Base-by-base conservation (phyloP, 768 basidiomycete species). In the Lentinula aciculospora region DNA sequence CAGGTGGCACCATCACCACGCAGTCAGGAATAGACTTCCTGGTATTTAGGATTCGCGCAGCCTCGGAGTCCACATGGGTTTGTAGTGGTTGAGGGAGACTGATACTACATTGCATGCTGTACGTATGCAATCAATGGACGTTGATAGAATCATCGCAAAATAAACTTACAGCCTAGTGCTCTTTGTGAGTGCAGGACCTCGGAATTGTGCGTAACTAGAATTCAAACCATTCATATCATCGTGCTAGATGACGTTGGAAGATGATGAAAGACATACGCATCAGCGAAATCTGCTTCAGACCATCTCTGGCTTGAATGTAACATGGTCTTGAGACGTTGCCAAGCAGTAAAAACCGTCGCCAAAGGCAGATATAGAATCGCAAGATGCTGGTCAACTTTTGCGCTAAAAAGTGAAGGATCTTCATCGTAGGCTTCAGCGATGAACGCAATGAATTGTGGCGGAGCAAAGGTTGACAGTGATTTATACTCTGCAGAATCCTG, bases 221-320 rank as follows among this genome's bases (percentile, higher is more conserved):
- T 28, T 47, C 10, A 23, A 47, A 29, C 12, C 0, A 57, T 39
- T 25, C 25, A 27, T 25, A 31, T 37, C 8, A 46, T 23, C 42
- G 29, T 54, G n/a, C 31, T 34, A 23, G 25, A 40, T 53, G 17
- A 44, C 32, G 31, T 19, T 42, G 10, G 34, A 28, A 46, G 3
- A 29, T 29, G 21, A 51, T 19, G 29, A 9, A 29, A 21, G 56
- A 67, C 80, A 49, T 65, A 84, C 80, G 83, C 80, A 50, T 78
- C 74, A 15, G 74, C 80, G 57, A 74, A 81, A 60, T 82, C 82
- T 1, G 81, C 79, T 61, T 84, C 82, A 2, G 78, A 80, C 69
- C 74, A 77, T 62, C 72, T 81, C 53, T 80, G 76, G 19, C 72
- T 72, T 4, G 74, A 73, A 4, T 66, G 65, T 19, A 67, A 72